A percentile compares a stretch with the other conserved stretches of the same genome.
phyloP scores from a whole-genome alignment of 805 yeast species.

The Myxozyma kluyveri region DNA sequence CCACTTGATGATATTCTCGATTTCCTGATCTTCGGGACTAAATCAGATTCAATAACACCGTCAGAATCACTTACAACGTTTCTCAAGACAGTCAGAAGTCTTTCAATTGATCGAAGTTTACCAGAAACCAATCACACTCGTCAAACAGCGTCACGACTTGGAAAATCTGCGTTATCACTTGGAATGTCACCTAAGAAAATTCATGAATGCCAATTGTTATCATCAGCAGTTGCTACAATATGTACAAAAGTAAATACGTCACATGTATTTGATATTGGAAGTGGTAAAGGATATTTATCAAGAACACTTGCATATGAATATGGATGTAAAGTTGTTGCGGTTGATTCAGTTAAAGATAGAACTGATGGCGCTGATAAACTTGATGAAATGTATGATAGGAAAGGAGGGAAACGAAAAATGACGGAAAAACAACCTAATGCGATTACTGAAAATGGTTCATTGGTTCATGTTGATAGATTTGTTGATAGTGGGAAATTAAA shows the following conservation, averaged over 20 bases:
- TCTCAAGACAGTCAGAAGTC: slow-evolving; percentile 6
- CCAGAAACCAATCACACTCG: neutral
- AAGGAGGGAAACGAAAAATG: slow-evolving; percentile 15
- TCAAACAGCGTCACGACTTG: slow-evolving; percentile 1
- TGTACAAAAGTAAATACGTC: slow-evolving; percentile 10
- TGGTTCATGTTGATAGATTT: slow-evolving; percentile 17
- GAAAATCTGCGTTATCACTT: slow-evolving; percentile 16
- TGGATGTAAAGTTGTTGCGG: slow-evolving; percentile 24
- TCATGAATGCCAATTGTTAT: slow-evolving; percentile 29
- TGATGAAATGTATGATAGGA: slow-evolving; percentile 17
- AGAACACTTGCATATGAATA: slow-evolving; percentile 27
- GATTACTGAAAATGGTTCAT: slow-evolving; percentile 8
- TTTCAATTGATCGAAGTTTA: slow-evolving; percentile 14
- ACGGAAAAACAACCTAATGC: neutral
- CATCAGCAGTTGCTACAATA: slow-evolving; percentile 13
- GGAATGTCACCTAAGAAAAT: slow-evolving; percentile 32
- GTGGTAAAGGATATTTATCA: slow-evolving; percentile 33
- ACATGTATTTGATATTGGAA: slow-evolving; percentile 31
- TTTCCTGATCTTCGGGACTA: slow-evolving; percentile 8
- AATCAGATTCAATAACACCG: neutral
- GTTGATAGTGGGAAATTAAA: slow-evolving; percentile 19
- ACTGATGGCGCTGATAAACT: slow-evolving; percentile 27
- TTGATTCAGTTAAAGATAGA: slow-evolving; percentile 23
- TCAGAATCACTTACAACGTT: slow-evolving; percentile 19
- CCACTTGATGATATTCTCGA: slow-evolving; percentile 17